Base-by-base conservation (phyloP, 2,329 filamentous ascomycete genomes). In the Aureobasidium sp. region DNA sequence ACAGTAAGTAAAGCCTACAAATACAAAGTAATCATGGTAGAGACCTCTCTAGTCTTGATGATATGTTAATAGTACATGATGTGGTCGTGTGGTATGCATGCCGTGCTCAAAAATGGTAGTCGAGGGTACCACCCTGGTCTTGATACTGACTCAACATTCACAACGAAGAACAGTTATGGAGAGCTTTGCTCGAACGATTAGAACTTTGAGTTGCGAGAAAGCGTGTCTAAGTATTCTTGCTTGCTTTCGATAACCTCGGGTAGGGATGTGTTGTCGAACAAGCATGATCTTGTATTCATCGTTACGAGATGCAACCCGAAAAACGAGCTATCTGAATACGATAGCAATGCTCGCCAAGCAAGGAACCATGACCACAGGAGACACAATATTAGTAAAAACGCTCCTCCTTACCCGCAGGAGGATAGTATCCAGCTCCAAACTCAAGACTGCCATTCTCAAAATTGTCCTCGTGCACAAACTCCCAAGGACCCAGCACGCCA, bases 361-460 rank as follows among this genome's bases (percentile, higher is more conserved):
- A 2, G 14, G 12, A 24, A 3, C 12, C 2, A 29, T 2, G 24
- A 47, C 24, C 27, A 47, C 2, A 17, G 8, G 2, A n/a, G 14
- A 24, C 8, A n/a, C 12, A 4, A 17, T 12, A 17, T 56, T 64
- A 76, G 50, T 75, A 68, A 56, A 71, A 72, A 27, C 71, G 70
- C 60, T 75, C 65, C 2, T 71, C 67, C 57, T 67, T 72, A 2
- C 77, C 77, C 45, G 73, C 72, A 31, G 71, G 73, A 7, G 74
- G 73, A 69, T 78, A 80, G 65, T 78, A 81, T 1, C 68, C 76
- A 0, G 76, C 79, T 0, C 78, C 79, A 71, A 80, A 81, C 64
- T 81, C 79, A 61, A 81, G 62, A 68, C 77, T 78, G 29, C 71
- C 76, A 12, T 70, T 68, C 52, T 77, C 72, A 64, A 79, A 80